Evolutionary conservation across 176 grass and related monocot genomes (phyloP).

Genomic region (Avena eriantha): DNA sequence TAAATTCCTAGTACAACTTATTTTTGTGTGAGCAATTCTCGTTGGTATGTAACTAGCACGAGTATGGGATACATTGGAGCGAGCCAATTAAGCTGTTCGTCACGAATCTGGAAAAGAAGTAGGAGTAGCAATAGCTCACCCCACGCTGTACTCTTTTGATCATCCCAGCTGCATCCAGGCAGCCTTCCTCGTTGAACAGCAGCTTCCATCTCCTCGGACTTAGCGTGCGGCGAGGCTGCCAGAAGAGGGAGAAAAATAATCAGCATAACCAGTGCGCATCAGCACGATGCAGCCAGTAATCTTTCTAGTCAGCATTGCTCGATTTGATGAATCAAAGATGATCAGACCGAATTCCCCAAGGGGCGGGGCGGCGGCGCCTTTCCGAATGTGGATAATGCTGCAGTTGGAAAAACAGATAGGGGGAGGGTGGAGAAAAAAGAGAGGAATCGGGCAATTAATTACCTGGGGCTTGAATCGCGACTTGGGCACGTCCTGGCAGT

Average conservation of each 20-base stretch:
- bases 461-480: slow-evolving; percentile 85
- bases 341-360: background rate
- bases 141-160: slow-evolving; percentile 83
- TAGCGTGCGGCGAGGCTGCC: slow-evolving; percentile 83
- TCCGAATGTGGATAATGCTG: background rate
- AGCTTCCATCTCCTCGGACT: slow-evolving; percentile 88
- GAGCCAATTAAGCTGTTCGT: background rate
- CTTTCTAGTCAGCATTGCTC: slow-evolving; percentile 2
- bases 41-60: background rate
- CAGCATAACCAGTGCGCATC: background rate
- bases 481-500: slow-evolving; percentile 65
- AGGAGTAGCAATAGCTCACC: slow-evolving; percentile 43
- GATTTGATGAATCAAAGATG: background rate
- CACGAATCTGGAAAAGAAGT: slow-evolving; percentile 14
- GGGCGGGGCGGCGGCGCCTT: no score
- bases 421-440: background rate
- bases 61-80: background rate
- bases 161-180: slow-evolving; percentile 69
- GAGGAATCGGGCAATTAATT: background rate
- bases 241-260: background rate
- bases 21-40: background rate
- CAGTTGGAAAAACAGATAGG: background rate
- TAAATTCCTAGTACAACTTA: background rate
- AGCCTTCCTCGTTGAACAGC: slow-evolving; percentile 79
- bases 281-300: slow-evolving; percentile 9